Percentiles rank a stretch among this genome's conserved stretches.
These are phyloP conservation scores for Paraleonurus japonicus DNA, from an alignment of 257 asterid species.

Conservation along the genomic window DNA sequence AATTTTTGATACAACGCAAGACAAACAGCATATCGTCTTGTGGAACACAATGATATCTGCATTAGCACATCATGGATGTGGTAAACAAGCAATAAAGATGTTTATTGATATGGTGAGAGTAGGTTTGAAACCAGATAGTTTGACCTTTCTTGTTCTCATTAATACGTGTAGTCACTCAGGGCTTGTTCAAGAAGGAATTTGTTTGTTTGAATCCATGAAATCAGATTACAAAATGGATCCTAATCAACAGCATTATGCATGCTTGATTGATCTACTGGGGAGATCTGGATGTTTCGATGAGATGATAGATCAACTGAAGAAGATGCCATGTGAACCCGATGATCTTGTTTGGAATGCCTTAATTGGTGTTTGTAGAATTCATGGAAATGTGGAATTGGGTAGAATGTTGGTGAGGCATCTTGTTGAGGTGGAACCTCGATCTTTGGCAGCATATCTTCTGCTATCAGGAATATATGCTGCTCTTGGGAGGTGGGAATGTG, in stretches of 20 bases:
- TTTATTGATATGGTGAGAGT: conserved; percentile 49
- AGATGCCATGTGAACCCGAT: conserved; percentile 47
- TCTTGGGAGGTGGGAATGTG: conserved; percentile 61
- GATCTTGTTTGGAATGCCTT: conserved; percentile 61
- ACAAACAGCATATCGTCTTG: conserved; percentile 47
- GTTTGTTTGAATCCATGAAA: conserved; percentile 47
- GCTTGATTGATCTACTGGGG: conserved; percentile 61
- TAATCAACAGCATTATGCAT: conserved; percentile 59
- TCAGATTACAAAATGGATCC: conserved; percentile 41
- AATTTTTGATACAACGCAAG: conserved; percentile 39
- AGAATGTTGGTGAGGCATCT: conserved; percentile 51
- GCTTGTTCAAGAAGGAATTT: conserved; percentile 57
- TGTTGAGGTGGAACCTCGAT: conserved; percentile 46
- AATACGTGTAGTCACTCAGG: conserved; percentile 64
- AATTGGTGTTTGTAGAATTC: conserved; percentile 56
- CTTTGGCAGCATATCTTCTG: conserved; percentile 42
- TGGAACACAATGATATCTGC: conserved; percentile 76
- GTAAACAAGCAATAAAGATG: conserved; percentile 46
- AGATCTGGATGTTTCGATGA: conserved; percentile 53
- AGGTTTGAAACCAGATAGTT: conserved; percentile 53
- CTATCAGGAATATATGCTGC: conserved; percentile 51
- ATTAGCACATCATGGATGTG: conserved; percentile 60
- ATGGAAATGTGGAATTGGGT: conserved; percentile 51
- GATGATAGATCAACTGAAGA: conserved; percentile 43
- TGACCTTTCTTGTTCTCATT: conserved; percentile 59